Conservation (phyloP, 805 yeast genomes). For the Cyberlindnera saturnus region DNA sequence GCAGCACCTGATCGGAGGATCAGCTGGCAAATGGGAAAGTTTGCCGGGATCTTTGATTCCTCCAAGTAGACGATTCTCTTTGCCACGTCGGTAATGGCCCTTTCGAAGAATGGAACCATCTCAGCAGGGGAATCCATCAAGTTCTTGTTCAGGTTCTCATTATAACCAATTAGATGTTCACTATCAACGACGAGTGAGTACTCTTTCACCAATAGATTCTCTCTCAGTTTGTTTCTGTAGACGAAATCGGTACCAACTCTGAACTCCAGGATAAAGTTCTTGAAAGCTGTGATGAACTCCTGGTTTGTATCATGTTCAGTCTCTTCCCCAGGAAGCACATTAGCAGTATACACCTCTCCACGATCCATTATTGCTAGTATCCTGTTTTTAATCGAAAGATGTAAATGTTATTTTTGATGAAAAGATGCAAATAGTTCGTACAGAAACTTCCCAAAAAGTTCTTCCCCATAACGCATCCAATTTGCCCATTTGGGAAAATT, state of each 20-base stretch:
- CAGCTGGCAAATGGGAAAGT: constrained; percentile 80
- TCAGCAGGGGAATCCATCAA: constrained; percentile 84
- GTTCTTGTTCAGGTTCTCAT: constrained; percentile 82
- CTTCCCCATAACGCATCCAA: neutral
- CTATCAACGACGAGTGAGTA: constrained; percentile 69
- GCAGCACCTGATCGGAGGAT: constrained; percentile 69
- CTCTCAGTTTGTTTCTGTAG: constrained; percentile 87
- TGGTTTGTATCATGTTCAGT: constrained; percentile 57
- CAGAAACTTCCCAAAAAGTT: neutral
- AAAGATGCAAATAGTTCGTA: neutral
- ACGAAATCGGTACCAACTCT: constrained; percentile 76
- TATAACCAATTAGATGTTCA: constrained; percentile 80
- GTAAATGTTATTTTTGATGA: neutral
- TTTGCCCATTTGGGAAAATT: constrained; percentile 2
- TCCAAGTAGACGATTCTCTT: constrained; percentile 48
- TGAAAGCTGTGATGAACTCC: constrained; percentile 72
- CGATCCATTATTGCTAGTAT: constrained; percentile 9
- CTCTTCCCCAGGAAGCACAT: constrained; percentile 82
- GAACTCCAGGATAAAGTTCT: constrained; percentile 77
- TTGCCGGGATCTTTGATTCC: constrained; percentile 39
- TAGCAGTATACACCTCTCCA: constrained; percentile 66
- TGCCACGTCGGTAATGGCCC: constrained; percentile 80
- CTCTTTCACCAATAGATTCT: constrained; percentile 71
- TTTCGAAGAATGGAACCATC: constrained; percentile 80
- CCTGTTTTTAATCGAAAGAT: neutral